Base-by-base conservation (phyloP, 2,329 filamentous ascomycete species). In the Aspergillus intermedius region DNA sequence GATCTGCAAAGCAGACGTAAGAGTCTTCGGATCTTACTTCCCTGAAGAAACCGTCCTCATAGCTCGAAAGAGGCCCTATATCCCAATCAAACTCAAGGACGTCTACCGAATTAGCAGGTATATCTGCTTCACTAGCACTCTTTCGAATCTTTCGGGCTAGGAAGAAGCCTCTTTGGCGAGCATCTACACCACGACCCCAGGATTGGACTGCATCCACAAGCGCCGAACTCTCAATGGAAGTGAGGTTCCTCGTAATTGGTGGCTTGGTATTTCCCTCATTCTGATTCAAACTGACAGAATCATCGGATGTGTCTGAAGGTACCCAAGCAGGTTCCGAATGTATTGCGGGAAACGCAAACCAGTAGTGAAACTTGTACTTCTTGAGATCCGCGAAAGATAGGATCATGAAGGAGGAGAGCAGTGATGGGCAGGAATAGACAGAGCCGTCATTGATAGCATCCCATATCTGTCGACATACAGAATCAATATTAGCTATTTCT, bases 291-390 rank as follows among this genome's bases (percentile, higher is more conserved):
- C 47, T 45, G 8, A 43, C 45, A 15, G 28, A 19, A 30, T 44
- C 42, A 22, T 47, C 61, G 4, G 64, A 59, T 4, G 54, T 44
- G 23, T 63, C 53, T 30, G 77, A 68, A 45, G 84, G 75, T 58
- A 81, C 84, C 93, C 93, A 98, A 23, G 79, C 76, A 1, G 89
- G 88, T 47, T 91, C 85, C 3, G 91, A 95, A 65, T 95, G 91
- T 41, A 98, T 77, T 13, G 91, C 90, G 1, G 93, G 93, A 62
- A 95, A 98, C 4, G 87, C 91, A 69, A 97, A 97, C 83, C 94
- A 95, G 71, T 97, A 97, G n/a, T 86, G 89, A 66, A 97, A 96
- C 54, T 85, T 88, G 73, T 97, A 97, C 65, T 94, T 96, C 69
- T 98, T 98, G 30, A 98, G 79, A 64, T 98, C 91, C 53, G 93